Base-by-base conservation (phyloP, 108 stramenopile species). In the Cyclostephanos invisitatus region DNA sequence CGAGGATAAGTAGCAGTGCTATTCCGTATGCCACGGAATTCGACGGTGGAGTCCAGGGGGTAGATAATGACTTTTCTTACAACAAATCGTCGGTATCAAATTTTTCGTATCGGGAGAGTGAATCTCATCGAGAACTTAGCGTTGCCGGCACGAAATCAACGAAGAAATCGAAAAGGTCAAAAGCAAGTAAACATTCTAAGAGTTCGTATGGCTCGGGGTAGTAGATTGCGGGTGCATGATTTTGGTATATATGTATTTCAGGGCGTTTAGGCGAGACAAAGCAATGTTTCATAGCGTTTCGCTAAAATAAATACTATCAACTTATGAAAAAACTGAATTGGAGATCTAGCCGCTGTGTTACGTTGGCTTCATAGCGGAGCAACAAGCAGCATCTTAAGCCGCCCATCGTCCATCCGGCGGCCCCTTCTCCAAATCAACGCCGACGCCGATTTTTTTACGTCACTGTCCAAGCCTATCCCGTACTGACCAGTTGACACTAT, bases 401-500 rank as follows among this genome's bases (percentile, higher is more conserved):
- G 44, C 12, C 44, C 14, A 15, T 46, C 44, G 44, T 46, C 44
- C 44, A 46, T 14, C 0, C 44, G 44, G 15, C 44, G 14, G 3
- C 64, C 73, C 46, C 64, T 51, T 25, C 36, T 66, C 73, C 73
- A 74, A 74, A 74, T 54, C 42, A 74, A 56, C 1, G 53, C 53
- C 63, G 29, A 28, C 7, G 17, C 50, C 5, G 61, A 5, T 50
- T 21, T 50, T 5, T 32, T 18, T 29, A 8, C 24, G 8, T 21
- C 36, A 21, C 12, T 22, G 44, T 44, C 53, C 7, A 36, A 35
- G 7, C 59, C 66, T 29, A 72, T 65, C 42, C 64, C 57, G 42
- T 80, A 80, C 51, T 49, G 59, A 49, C 65, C 76, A 64, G 77
- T 53, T 0, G 80, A 70, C 11, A 81, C 48, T 15, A 83, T 47